Conservation (phyloP, 495 filamentous ascomycete genomes). For the Penicillium cinerascens region DNA sequence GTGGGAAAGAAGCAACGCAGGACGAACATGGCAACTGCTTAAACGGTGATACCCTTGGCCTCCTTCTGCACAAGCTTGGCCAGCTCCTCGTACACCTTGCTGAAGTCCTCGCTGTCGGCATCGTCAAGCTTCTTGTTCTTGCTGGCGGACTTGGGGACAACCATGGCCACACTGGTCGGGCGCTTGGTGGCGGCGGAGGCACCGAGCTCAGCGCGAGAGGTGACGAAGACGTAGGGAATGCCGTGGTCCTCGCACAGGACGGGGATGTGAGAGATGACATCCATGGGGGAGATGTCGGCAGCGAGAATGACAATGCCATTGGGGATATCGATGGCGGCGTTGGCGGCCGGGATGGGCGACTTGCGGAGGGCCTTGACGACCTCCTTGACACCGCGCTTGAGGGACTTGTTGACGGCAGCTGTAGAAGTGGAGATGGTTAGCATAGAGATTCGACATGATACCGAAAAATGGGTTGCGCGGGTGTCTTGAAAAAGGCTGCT, state of each 20-base stretch:
- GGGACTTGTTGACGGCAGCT: slow-evolving; percentile 89
- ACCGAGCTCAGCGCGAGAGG: slow-evolving; percentile 83
- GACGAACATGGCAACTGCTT: slow-evolving; percentile 27
- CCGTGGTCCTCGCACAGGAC: slow-evolving; percentile 96
- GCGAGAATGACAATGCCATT: slow-evolving; percentile 84
- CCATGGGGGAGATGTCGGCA: slow-evolving; percentile 94
- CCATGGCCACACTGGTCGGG: slow-evolving; percentile 92
- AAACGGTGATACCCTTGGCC: slow-evolving; percentile 46
- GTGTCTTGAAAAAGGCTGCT: not conserved
- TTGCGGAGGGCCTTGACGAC: slow-evolving; percentile 96
- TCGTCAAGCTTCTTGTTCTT: slow-evolving; percentile 52
- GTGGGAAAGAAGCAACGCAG: slow-evolving; percentile 25
- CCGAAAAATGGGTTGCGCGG: not conserved
- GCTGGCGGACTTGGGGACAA: slow-evolving; percentile 54
- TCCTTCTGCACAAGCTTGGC: slow-evolving; percentile 73
- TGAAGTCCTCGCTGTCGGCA: slow-evolving; percentile 62
- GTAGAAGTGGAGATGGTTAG: slow-evolving; percentile 17
- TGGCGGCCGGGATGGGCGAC: slow-evolving; percentile 57
- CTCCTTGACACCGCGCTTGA: slow-evolving; percentile 97
- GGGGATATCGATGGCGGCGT: slow-evolving; percentile 49
- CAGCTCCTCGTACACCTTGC: slow-evolving; percentile 67
- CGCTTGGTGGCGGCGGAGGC: slow-evolving; percentile 88
- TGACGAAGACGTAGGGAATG: slow-evolving; percentile 90
- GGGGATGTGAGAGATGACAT: slow-evolving; percentile 95
- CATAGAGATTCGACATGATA: not conserved